phyloP scores from a whole-genome alignment of 768 basidiomycete genomes.

The Termitomyces sp. region DNA sequence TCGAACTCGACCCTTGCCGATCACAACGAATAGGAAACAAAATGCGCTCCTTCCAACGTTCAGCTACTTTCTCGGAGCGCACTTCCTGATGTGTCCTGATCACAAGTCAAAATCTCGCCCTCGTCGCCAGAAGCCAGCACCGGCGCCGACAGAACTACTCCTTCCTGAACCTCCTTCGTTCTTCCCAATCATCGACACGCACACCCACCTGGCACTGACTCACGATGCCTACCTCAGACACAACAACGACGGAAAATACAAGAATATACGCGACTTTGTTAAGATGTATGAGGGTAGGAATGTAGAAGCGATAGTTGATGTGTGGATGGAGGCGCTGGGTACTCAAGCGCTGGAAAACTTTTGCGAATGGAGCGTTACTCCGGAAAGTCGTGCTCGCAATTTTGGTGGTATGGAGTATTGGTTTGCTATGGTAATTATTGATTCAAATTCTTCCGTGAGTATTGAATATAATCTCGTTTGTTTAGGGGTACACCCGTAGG shows the following conservation, averaged over 20 bases:
- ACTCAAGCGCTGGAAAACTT: slow-evolving; percentile 54
- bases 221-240: slow-evolving; percentile 55
- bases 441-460: slow-evolving; percentile 57
- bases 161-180: slow-evolving; percentile 33
- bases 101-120: no score
- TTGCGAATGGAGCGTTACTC: slow-evolving; percentile 60
- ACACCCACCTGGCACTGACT: slow-evolving; percentile 76
- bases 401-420: no score
- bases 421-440: no score
- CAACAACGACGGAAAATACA: slow-evolving; percentile 53
- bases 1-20: no score
- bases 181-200: slow-evolving; percentile 67
- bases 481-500: slow-evolving; percentile 71
- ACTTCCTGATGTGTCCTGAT: no score
- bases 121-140: no score
- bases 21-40: no score
- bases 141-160: slow-evolving; percentile 28
- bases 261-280: slow-evolving; percentile 61
- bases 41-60: no score
- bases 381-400: slow-evolving; percentile 37
- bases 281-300: slow-evolving; percentile 52
- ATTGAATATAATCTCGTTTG: slow-evolving; percentile 68
- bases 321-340: slow-evolving; percentile 87
- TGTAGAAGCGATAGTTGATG: slow-evolving; percentile 71
- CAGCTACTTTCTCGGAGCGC: no score